Base-by-base conservation (phyloP, 2,329 filamentous ascomycete genomes). In the Penicillium sp. region DNA sequence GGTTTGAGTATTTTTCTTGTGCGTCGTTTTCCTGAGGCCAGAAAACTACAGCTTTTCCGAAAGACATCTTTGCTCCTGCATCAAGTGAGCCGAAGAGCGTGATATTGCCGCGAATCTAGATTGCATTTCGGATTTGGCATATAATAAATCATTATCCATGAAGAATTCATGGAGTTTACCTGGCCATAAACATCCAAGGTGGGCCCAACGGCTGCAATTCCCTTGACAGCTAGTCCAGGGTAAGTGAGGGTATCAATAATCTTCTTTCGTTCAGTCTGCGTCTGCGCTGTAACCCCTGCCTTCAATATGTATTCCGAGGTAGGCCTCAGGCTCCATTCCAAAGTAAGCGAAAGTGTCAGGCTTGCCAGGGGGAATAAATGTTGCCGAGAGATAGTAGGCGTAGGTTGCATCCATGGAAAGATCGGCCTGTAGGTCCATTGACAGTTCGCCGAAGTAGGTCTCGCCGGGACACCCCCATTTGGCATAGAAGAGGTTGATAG, bases 201-300 rank as follows among this genome's bases (percentile, higher is more conserved):
- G 8, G 62, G 62, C 4, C 62, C 62, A 18, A 64, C 59, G 2
- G 61, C 59, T 3, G 61, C 61, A 16, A 64, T 63, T 11, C 62
- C 65, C 46, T 66, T 66, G 49, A 66, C 58, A 11, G 58, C 54
- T 13, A 66, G 50, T 9, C 63, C 63, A 3, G 62, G 63, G 40
- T 66, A 66, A 5, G 62, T 57, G 2, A 66, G 43, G 4, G 63
- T 66, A 32, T 61, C 56, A 16, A 66, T 51, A 7, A 66, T 45
- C 45, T 59, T 59, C 23, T 58, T 60, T 26, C 58, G 55, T 1
- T 34, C 52, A 32, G 56, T 56, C 38, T 60, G 34, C 18, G 63
- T 39, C n/a, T 51, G 30, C 3, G 62, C 62, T 27, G n/a, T n/a
- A n/a, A n/a, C n/a, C n/a, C n/a, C 53, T 62, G 1, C 57, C 59